These are phyloP conservation scores for Talaromyces proteolyticus DNA, from an alignment of 495 filamentous ascomycete species.

Conservation along the genomic window DNA sequence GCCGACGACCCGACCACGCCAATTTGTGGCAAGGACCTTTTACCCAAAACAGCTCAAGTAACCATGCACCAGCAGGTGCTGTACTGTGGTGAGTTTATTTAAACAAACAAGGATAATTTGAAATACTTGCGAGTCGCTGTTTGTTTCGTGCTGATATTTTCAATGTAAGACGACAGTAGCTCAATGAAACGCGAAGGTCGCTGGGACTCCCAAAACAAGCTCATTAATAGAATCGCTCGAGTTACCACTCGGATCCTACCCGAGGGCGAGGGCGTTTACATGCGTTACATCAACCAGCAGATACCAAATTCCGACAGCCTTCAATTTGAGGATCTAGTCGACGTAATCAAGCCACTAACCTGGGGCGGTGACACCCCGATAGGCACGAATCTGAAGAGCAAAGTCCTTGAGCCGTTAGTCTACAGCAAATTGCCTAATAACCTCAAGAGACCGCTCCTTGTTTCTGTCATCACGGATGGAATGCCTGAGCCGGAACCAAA, in stretches of 20 bases:
- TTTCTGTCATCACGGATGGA: conserved; percentile 1
- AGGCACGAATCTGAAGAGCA: conserved; percentile 3
- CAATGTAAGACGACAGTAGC: conserved; percentile 9
- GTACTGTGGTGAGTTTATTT: conserved; percentile 11
- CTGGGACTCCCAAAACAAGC: conserved; percentile 10
- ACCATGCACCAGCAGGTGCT: conserved; percentile 11
- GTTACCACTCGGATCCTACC: conserved; percentile 10
- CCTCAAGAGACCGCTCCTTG: not conserved
- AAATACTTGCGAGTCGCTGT: not conserved
- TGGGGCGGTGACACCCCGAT: conserved; percentile 7
- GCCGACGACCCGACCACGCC: not conserved
- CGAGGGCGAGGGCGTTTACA: conserved; percentile 10
- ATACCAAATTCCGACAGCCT: not conserved
- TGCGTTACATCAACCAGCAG: conserved; percentile 12
- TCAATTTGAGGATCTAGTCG: not conserved
- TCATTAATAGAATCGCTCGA: conserved; percentile 9
- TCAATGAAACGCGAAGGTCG: conserved; percentile 10
- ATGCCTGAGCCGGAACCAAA: not conserved
- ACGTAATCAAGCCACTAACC: not conserved
- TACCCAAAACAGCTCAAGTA: conserved; percentile 12
- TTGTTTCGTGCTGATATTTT: not conserved
- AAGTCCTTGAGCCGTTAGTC: conserved; percentile 7
- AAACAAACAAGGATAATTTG: not conserved
- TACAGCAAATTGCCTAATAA: not conserved
- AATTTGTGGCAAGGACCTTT: conserved; percentile 1